These are phyloP conservation scores for Aspergillus ruber DNA, from an alignment of 2,329 filamentous ascomycete genomes.

Conservation along the genomic window DNA sequence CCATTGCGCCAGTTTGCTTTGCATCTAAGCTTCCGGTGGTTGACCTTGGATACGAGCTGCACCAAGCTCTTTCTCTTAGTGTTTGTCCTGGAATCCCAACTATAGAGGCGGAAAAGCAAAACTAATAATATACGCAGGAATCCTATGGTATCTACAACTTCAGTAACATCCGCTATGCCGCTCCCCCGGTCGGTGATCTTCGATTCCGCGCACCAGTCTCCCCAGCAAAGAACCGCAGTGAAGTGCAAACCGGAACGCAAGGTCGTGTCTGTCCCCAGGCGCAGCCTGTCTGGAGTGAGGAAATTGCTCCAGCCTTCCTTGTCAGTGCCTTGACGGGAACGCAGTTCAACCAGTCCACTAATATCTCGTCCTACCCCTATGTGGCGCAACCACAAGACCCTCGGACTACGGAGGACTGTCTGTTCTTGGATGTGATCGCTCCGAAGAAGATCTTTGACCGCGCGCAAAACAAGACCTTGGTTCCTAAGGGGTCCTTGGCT, in stretches of 20 bases:
- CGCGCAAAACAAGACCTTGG: slow-evolving; percentile 7
- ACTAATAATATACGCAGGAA: slow-evolving; percentile 18
- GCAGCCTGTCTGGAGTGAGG: slow-evolving; percentile 38
- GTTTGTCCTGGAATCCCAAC: slow-evolving; percentile 5
- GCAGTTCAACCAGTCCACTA: slow-evolving; percentile 12
- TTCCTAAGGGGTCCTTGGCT: slow-evolving; percentile 12
- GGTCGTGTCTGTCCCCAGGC: slow-evolving; percentile 43
- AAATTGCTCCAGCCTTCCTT: slow-evolving; percentile 15
- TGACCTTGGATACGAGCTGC: slow-evolving; percentile 51
- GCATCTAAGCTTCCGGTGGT: slow-evolving; percentile 32
- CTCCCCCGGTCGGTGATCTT: slow-evolving; percentile 46
- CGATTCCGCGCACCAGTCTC: slow-evolving; percentile 45
- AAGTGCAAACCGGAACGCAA: slow-evolving; percentile 41
- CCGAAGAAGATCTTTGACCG: slow-evolving; percentile 27
- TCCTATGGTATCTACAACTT: slow-evolving; percentile 47
- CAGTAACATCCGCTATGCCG: slow-evolving; percentile 52
- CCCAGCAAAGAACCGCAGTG: slow-evolving; percentile 38
- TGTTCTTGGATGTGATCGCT: slow-evolving; percentile 33
- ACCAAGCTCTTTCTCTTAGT: slow-evolving; percentile 34
- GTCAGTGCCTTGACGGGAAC: slow-evolving; percentile 8
- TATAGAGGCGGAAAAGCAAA: slow-evolving; percentile 6
- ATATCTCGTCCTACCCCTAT: slow-evolving; percentile 18
- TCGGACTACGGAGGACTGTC: slow-evolving; percentile 29
- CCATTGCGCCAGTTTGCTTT: slow-evolving; percentile 11
- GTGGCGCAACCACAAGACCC: slow-evolving; percentile 14